Percentiles rank a stretch among this genome's conserved stretches.
Evolutionary conservation across 192 early-diverging fungal species (phyloP).

Genomic region (Umbelopsis vinacea): DNA sequence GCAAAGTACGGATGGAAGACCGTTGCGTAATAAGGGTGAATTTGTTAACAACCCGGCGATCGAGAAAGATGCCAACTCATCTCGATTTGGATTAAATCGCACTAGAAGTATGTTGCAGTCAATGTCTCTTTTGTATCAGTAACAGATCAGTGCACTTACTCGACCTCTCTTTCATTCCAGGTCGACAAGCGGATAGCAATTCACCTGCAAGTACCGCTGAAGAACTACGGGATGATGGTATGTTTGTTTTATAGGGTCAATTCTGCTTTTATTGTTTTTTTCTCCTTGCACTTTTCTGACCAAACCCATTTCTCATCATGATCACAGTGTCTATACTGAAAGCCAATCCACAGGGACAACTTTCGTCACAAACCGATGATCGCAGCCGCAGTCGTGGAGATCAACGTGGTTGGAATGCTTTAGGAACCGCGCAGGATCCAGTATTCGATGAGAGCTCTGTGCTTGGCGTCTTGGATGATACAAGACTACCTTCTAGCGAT

Average conservation of each 20-base stretch:
- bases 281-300: neutral
- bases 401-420: neutral
- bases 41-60: conserved; percentile 8
- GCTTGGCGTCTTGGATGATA: neutral
- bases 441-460: conserved; percentile 4
- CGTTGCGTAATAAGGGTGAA: conserved; percentile 20
- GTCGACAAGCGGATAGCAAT: neutral
- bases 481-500: neutral
- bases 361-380: neutral
- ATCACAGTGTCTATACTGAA: neutral
- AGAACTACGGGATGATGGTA: conserved; percentile 2
- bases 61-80: conserved; percentile 14
- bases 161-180: neutral
- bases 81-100: conserved; percentile 23
- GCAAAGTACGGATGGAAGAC: conserved; percentile 27
- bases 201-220: neutral
- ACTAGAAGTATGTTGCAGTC: conserved; percentile 11
- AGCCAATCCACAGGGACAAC: neutral
- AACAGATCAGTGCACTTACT: too few species aligned
- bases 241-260: neutral
- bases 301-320: neutral
- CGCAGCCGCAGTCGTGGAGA: neutral
- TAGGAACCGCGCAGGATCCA: neutral
- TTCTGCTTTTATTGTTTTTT: neutral
- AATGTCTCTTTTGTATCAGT: neutral